Evolutionary conservation across 257 asterid genomes (phyloP).

Genomic region (Linderniella brevidens): DNA sequence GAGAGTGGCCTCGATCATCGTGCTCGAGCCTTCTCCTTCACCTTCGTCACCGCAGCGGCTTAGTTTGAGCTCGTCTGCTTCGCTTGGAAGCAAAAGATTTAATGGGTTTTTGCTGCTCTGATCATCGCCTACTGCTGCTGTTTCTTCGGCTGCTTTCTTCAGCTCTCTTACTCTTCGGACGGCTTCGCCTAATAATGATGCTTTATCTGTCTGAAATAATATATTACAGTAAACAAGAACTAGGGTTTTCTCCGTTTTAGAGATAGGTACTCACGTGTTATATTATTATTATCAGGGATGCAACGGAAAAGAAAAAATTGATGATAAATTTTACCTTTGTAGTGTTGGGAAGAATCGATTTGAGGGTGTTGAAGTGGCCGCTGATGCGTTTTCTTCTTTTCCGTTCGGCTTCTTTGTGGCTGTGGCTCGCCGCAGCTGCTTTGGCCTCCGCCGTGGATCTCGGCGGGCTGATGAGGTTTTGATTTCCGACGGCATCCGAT

Average conservation of each 20-base stretch:
- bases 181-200: conserved; percentile 75
- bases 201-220: conserved; percentile 62
- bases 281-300: too few species aligned
- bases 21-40: conserved; percentile 12
- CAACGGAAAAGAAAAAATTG: too few species aligned
- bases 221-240: background rate
- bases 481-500: background rate
- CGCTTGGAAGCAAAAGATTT: conserved; percentile 29
- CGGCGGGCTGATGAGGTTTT: conserved; percentile 22
- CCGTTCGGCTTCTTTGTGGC: conserved; percentile 87
- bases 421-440: conserved; percentile 58
- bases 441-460: conserved; percentile 59
- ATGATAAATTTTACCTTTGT: conserved; percentile 38
- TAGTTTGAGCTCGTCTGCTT: conserved; percentile 50
- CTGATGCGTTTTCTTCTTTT: conserved; percentile 73
- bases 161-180: conserved; percentile 68
- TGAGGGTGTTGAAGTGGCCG: conserved; percentile 76
- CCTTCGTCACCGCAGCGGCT: conserved; percentile 8
- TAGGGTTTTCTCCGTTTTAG: background rate
- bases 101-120: background rate
- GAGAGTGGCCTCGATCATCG: conserved; percentile 26
- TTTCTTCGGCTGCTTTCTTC: conserved; percentile 34
- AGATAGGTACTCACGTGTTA: too few species aligned
- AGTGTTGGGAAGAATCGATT: conserved; percentile 63
- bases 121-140: conserved; percentile 9